These are phyloP conservation scores for Hirsutella rhossiliensis DNA, from an alignment of 2,329 filamentous ascomycete species.

Conservation along the genomic window DNA sequence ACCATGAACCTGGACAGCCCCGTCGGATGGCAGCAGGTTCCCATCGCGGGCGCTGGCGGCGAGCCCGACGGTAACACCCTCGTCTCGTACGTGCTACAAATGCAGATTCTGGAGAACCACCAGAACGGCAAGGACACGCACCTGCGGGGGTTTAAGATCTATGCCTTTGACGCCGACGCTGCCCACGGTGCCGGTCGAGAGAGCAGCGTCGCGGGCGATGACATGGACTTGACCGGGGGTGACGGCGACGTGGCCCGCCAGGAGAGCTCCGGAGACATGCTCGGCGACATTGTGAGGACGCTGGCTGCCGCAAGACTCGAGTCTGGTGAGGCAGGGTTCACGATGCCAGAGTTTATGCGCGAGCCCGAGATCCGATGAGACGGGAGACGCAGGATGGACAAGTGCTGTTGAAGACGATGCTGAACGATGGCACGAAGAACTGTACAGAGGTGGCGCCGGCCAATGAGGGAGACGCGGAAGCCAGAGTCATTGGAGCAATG, in stretches of 20 bases:
- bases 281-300: slow-evolving; percentile 16
- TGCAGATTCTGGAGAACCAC: slow-evolving; percentile 89
- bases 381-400: not conserved
- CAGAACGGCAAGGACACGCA: slow-evolving; percentile 99
- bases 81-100: slow-evolving; percentile 79
- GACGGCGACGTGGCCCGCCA: slow-evolving; percentile 4
- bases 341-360: slow-evolving; percentile 29
- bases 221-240: slow-evolving; percentile 13
- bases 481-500: not conserved
- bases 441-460: not conserved
- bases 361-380: slow-evolving; percentile 28
- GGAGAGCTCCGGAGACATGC: slow-evolving; percentile 3
- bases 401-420: not conserved
- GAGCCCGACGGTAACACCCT: slow-evolving; percentile 61
- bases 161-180: slow-evolving; percentile 40
- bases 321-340: slow-evolving; percentile 20
- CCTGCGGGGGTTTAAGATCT: slow-evolving; percentile 84
- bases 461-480: not conserved
- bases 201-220: slow-evolving; percentile 17
- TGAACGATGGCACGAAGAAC: not conserved
- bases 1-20: slow-evolving; percentile 69
- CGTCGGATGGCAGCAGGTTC: slow-evolving; percentile 82
- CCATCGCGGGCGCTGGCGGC: slow-evolving; percentile 41
- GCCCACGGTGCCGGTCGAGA: slow-evolving; percentile 27
- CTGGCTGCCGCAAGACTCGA: slow-evolving; percentile 18